These are phyloP conservation scores for Seiridium unicorne DNA, from an alignment of 2,329 filamentous ascomycete species.

Conservation along the genomic window DNA sequence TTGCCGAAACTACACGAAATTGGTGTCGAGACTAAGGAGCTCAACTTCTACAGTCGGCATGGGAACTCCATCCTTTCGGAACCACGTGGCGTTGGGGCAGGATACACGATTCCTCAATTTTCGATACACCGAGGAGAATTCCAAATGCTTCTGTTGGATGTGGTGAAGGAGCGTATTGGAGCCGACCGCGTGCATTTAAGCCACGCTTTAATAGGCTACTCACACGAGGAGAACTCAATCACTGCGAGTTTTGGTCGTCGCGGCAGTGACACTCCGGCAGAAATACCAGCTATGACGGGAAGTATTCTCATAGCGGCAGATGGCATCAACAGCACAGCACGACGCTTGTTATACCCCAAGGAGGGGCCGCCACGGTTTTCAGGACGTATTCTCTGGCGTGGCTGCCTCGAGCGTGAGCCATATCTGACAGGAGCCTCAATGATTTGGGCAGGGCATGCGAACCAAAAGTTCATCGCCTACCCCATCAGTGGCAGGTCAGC, in stretches of 20 bases:
- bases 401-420: slow-evolving; percentile 35
- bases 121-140: slow-evolving; percentile 43
- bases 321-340: slow-evolving; percentile 42
- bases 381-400: slow-evolving; percentile 43
- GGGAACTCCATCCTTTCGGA: slow-evolving; percentile 41
- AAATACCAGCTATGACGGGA: slow-evolving; percentile 26
- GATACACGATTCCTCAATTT: slow-evolving; percentile 41
- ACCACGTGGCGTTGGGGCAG: slow-evolving; percentile 36
- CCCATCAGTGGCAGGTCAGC: slow-evolving; percentile 37
- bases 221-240: slow-evolving; percentile 32
- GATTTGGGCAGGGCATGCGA: slow-evolving; percentile 44
- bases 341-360: slow-evolving; percentile 37
- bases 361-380: slow-evolving; percentile 43
- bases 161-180: slow-evolving; percentile 38
- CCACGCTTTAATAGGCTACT: slow-evolving; percentile 33
- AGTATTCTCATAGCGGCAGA: slow-evolving; percentile 39
- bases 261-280: slow-evolving; percentile 21
- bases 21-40: slow-evolving; percentile 38
- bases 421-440: slow-evolving; percentile 41
- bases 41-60: slow-evolving; percentile 43
- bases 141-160: slow-evolving; percentile 40
- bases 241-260: slow-evolving; percentile 34
- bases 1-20: slow-evolving; percentile 36
- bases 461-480: slow-evolving; percentile 47
- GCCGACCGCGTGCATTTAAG: slow-evolving; percentile 34